Percentiles rank a stretch among this genome's conserved stretches.
Conservation (phyloP, 352 stramenopile genomes). For the Pythium dissotocum region DNA sequence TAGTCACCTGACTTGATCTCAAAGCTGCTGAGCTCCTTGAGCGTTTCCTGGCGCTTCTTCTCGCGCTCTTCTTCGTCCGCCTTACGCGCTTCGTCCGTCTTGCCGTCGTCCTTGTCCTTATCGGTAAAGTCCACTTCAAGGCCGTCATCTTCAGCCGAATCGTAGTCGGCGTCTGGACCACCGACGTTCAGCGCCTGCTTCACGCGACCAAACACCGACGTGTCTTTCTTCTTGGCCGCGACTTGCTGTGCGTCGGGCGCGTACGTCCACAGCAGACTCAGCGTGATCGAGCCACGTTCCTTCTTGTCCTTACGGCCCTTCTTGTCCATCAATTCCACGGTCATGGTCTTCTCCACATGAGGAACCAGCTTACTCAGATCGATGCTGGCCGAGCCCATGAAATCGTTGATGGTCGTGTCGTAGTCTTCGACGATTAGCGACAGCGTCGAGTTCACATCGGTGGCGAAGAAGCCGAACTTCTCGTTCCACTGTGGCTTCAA, state of each 20-base stretch:
- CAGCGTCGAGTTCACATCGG: slow-evolving; percentile 54
- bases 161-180: slow-evolving; percentile 67
- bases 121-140: slow-evolving; percentile 62
- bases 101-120: slow-evolving; percentile 41
- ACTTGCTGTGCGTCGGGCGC: slow-evolving; percentile 51
- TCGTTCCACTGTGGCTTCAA: slow-evolving; percentile 79
- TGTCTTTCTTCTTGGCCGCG: slow-evolving; percentile 72
- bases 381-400: slow-evolving; percentile 71
- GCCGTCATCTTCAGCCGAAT: slow-evolving; percentile 71
- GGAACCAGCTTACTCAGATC: slow-evolving; percentile 54
- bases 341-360: slow-evolving; percentile 56
- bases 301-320: slow-evolving; percentile 70
- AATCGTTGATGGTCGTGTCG: slow-evolving; percentile 79
- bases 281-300: slow-evolving; percentile 47
- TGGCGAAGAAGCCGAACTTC: slow-evolving; percentile 65
- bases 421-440: slow-evolving; percentile 68
- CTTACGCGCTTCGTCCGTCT: slow-evolving; percentile 65
- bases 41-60: slow-evolving; percentile 73
- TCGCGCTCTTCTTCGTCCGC: slow-evolving; percentile 70
- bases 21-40: slow-evolving; percentile 75
- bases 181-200: slow-evolving; percentile 44
- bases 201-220: slow-evolving; percentile 48
- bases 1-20: slow-evolving; percentile 90
- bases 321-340: slow-evolving; percentile 61
- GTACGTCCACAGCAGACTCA: slow-evolving; percentile 68